These are phyloP conservation scores for Saturnispora diversa DNA, from an alignment of 805 yeast species.

Conservation along the genomic window DNA sequence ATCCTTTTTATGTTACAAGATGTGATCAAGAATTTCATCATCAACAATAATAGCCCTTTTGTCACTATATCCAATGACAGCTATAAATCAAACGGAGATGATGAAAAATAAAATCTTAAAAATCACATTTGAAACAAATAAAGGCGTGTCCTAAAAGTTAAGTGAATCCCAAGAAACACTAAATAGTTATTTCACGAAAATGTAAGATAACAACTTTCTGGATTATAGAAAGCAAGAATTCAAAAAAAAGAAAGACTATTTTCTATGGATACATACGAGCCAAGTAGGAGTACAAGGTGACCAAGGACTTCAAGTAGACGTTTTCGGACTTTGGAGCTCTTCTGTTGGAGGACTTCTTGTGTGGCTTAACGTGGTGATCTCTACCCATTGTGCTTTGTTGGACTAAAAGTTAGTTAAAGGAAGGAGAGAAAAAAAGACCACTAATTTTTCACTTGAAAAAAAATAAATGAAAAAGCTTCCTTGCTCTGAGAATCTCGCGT, in stretches of 20 bases:
- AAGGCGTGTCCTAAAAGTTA: no score
- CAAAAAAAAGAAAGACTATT: constrained; percentile 16
- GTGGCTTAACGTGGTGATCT: constrained; percentile 95
- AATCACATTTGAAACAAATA: no score
- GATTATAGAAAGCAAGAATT: constrained; percentile 22
- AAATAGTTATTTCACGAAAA: neutral
- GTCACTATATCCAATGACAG: constrained; percentile 3
- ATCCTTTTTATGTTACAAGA: no score
- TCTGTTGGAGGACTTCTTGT: constrained; percentile 93
- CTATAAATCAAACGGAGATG: neutral
- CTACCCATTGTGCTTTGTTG: constrained; percentile 67
- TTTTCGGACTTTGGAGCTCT: constrained; percentile 99
- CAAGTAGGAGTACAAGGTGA: constrained; percentile 96
- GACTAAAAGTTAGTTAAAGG: constrained; percentile 2
- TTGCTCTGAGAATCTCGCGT: no score
- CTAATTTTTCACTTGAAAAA: constrained; percentile 2
- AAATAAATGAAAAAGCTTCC: no score
- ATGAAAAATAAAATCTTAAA: no score
- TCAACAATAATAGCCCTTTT: neutral
- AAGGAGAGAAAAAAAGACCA: neutral
- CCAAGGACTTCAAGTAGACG: constrained; percentile 96
- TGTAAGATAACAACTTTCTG: neutral
- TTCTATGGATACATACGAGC: constrained; percentile 74
- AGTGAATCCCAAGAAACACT: constrained; percentile 12
- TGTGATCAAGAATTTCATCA: no score